Conservation (phyloP, 306 rosid species). For the Psophocarpus tetragonolobus region DNA sequence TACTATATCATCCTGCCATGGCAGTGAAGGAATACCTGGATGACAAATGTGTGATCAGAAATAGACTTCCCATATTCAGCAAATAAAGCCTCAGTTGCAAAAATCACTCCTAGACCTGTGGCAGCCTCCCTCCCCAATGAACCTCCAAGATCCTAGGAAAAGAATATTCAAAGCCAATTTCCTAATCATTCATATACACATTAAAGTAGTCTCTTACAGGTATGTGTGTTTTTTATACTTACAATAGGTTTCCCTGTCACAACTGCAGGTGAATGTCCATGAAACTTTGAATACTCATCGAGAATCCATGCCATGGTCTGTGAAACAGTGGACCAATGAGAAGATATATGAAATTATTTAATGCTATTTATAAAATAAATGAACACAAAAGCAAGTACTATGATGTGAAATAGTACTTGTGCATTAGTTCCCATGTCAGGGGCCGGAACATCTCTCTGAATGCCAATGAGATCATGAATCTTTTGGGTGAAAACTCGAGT, state of each 20-base stretch:
- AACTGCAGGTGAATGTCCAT: constrained; percentile 77
- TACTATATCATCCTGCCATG: background rate
- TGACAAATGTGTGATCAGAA: constrained; percentile 52
- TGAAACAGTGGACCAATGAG: constrained; percentile 1
- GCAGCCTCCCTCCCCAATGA: constrained; percentile 81
- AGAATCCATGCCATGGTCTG: constrained; percentile 94
- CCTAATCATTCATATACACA: background rate
- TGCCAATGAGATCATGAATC: constrained; percentile 76
- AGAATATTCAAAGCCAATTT: background rate
- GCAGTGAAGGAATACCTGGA: constrained; percentile 51
- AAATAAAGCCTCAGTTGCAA: constrained; percentile 68
- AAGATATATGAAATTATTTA: constrained; percentile 17
- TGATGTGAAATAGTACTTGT: constrained; percentile 49
- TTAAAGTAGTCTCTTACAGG: background rate
- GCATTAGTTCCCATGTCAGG: constrained; percentile 84
- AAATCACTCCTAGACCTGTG: constrained; percentile 68
- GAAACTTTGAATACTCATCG: constrained; percentile 83
- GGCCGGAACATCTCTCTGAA: constrained; percentile 76
- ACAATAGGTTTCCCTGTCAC: constrained; percentile 80
- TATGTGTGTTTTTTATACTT: constrained; percentile 22
- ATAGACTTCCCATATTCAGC: constrained; percentile 63
- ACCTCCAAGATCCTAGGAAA: constrained; percentile 71
- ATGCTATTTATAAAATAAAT: background rate
- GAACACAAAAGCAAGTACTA: background rate
- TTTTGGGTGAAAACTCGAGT: constrained; percentile 87